Evolutionary conservation across 2,329 filamentous ascomycete species (phyloP).

Genomic region (Amauroascus niger): DNA sequence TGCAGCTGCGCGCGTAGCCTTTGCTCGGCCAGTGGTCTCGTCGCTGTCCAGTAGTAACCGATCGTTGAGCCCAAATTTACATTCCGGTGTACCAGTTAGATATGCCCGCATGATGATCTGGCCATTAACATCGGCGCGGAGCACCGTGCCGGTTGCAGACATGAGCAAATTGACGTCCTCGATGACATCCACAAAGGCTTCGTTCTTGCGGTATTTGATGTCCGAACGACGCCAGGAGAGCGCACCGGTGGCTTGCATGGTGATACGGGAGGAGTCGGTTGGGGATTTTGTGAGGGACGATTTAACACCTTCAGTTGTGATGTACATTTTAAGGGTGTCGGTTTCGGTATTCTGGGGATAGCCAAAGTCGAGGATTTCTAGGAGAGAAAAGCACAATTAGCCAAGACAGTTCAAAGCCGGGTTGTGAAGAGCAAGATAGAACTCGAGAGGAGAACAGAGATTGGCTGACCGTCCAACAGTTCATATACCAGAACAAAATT

Average conservation of each 20-base stretch:
- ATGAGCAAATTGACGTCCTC: constrained; percentile 98
- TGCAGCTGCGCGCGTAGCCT: constrained; percentile 88
- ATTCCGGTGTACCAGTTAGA: constrained; percentile 89
- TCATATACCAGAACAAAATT: constrained; percentile 99
- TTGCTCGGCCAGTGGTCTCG: constrained; percentile 52
- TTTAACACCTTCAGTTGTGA: constrained; percentile 97
- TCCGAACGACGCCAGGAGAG: constrained; percentile 94
- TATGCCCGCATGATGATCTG: constrained; percentile 99
- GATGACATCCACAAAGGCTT: constrained; percentile 98
- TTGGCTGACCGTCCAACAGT: constrained; percentile 67
- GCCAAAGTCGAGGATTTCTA: constrained; percentile 98
- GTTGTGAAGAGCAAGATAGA: neutral
- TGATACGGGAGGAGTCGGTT: constrained; percentile 94
- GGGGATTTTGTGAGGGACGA: constrained; percentile 56
- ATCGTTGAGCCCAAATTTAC: constrained; percentile 97
- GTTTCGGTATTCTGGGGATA: constrained; percentile 99
- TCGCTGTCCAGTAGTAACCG: constrained; percentile 79
- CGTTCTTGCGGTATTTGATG: constrained; percentile 98
- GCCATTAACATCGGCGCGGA: constrained; percentile 90
- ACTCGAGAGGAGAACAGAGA: neutral
- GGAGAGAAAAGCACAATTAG: constrained; percentile 1
- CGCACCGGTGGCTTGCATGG: constrained; percentile 96
- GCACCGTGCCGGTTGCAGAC: constrained; percentile 91
- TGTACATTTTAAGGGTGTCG: constrained; percentile 99
- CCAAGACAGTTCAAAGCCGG: neutral